These are phyloP conservation scores for Ophiostoma angusticollis DNA, from an alignment of 2,329 filamentous ascomycete genomes.

Conservation along the genomic window DNA sequence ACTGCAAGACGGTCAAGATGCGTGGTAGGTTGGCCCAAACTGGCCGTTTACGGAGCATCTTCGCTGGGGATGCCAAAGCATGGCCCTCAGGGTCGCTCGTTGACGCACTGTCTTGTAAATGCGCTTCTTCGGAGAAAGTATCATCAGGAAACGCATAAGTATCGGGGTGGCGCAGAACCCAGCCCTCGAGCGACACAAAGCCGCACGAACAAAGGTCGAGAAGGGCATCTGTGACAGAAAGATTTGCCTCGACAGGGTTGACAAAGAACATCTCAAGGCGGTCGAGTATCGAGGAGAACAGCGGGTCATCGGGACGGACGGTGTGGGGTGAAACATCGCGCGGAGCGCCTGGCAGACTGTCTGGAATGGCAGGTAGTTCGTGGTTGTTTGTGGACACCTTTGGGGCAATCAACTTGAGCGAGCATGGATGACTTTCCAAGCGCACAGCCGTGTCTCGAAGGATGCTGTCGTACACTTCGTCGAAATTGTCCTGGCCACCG, in stretches of 20 bases:
- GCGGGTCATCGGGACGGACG: conserved; percentile 47
- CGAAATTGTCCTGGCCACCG: conserved; percentile 55
- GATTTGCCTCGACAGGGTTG: conserved; percentile 83
- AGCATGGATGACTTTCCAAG: conserved; percentile 63
- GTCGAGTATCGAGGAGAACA: conserved; percentile 50
- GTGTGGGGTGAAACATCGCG: conserved; percentile 48
- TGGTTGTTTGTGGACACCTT: conserved; percentile 43
- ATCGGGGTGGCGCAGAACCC: conserved; percentile 66
- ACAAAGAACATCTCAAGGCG: conserved; percentile 71
- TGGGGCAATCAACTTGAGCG: conserved; percentile 52
- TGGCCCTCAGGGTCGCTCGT: too few species aligned
- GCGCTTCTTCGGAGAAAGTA: too few species aligned
- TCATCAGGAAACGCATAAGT: conserved; percentile 45
- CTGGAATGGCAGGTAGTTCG: conserved; percentile 40
- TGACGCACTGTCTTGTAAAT: too few species aligned
- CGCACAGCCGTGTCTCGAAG: conserved; percentile 57
- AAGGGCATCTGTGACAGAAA: conserved; percentile 73
- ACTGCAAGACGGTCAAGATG: conserved; percentile 45
- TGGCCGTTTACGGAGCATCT: conserved; percentile 39
- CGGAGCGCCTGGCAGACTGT: conserved; percentile 47
- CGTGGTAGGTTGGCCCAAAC: conserved; percentile 39
- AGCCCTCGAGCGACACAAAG: conserved; percentile 76
- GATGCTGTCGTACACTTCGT: conserved; percentile 59
- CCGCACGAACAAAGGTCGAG: conserved; percentile 75
- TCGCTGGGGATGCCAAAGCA: conserved; percentile 34